phyloP scores from a whole-genome alignment of 1,284 basidiomycete genomes.

The Pholiota adiposa region DNA sequence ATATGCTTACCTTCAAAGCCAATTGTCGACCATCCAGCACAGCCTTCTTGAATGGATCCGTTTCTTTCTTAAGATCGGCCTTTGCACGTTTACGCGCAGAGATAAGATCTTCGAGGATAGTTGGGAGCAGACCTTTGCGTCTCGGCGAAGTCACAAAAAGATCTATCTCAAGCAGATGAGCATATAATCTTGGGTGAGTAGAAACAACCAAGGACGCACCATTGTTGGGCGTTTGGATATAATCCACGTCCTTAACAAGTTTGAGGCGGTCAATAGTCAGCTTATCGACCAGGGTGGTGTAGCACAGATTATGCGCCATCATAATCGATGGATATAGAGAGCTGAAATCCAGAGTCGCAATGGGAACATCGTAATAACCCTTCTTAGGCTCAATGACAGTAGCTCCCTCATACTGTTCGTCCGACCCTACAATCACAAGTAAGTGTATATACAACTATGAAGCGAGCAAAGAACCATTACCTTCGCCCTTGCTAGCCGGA shows the following conservation, averaged over 20 bases:
- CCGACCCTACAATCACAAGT: constrained; percentile 57
- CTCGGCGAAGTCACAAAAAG: constrained; percentile 76
- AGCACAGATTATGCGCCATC: constrained; percentile 99
- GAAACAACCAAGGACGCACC: constrained; percentile 50
- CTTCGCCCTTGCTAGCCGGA: constrained; percentile 84
- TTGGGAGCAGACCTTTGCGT: constrained; percentile 88
- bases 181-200: neutral
- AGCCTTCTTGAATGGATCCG: constrained; percentile 92
- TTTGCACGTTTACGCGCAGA: constrained; percentile 91
- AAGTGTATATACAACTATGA: neutral
- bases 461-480: constrained; percentile 41
- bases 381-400: constrained; percentile 95
- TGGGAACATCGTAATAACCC: constrained; percentile 93
- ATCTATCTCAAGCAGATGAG: constrained; percentile 51
- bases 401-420: constrained; percentile 96
- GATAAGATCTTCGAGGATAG: constrained; percentile 91
- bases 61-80: constrained; percentile 92
- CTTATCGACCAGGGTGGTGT: constrained; percentile 89
- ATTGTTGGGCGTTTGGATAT: constrained; percentile 90
- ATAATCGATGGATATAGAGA: constrained; percentile 98
- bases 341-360: constrained; percentile 96
- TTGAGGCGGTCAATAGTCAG: constrained; percentile 74
- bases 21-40: constrained; percentile 94
- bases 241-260: constrained; percentile 86
- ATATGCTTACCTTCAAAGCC: constrained; percentile 77